phyloP scores from a whole-genome alignment of 2,329 filamentous ascomycete genomes.

The Nemania sp. region DNA sequence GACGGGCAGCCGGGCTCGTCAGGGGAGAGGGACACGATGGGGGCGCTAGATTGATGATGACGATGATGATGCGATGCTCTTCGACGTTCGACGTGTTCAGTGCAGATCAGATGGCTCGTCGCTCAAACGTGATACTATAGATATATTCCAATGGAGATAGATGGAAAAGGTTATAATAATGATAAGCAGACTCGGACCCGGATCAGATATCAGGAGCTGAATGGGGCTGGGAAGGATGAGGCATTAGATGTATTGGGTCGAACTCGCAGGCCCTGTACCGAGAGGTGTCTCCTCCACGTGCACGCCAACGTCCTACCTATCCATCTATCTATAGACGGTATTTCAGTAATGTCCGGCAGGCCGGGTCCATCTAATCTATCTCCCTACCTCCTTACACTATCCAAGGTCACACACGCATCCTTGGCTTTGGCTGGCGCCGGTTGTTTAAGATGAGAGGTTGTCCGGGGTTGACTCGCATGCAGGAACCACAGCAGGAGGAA shows the following conservation, averaged over 20 bases:
- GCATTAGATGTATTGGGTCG: background rate
- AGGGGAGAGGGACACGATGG: background rate
- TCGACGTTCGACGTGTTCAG: background rate
- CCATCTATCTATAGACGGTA: slow-evolving; percentile 1
- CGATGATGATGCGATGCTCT: background rate
- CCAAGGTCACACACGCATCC: slow-evolving; percentile 8
- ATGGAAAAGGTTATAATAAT: background rate
- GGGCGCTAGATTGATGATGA: slow-evolving; percentile 1
- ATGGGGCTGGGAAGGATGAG: slow-evolving; percentile 1
- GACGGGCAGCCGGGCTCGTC: background rate
- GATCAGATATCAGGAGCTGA: background rate
- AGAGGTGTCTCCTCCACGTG: background rate
- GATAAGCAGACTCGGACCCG: background rate
- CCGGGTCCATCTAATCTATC: slow-evolving; percentile 12
- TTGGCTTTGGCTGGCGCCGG: background rate
- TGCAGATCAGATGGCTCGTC: too few species aligned
- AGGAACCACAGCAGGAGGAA: slow-evolving; percentile 4
- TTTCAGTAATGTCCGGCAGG: slow-evolving; percentile 16
- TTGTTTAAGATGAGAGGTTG: slow-evolving; percentile 19
- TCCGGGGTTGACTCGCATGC: slow-evolving; percentile 1
- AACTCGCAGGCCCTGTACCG: too few species aligned
- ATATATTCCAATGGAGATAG: background rate
- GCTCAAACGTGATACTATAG: background rate
- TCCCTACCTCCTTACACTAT: too few species aligned
- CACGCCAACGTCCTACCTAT: slow-evolving; percentile 7